These are phyloP conservation scores for Candida smagusa DNA, from an alignment of 1,139 yeast genomes.

Conservation along the genomic window DNA sequence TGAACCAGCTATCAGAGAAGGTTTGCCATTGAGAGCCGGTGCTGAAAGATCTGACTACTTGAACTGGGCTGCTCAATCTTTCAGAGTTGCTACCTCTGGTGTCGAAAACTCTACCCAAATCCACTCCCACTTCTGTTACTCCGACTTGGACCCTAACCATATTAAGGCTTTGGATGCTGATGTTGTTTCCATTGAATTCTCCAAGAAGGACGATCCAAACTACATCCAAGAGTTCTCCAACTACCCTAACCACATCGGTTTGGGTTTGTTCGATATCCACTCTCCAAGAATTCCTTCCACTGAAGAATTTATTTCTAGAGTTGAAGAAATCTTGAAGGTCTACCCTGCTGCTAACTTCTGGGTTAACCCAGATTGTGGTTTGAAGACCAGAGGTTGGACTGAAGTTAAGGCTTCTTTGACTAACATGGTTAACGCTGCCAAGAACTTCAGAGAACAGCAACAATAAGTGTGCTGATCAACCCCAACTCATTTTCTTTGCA, in stretches of 20 bases:
- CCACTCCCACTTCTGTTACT: conserved; percentile 99
- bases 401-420: conserved; percentile 83
- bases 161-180: conserved; percentile 99
- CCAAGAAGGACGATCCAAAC: conserved; percentile 98
- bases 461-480: conserved; percentile 12
- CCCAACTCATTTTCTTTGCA: conserved; percentile 16
- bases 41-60: conserved; percentile 94
- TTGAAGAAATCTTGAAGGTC: conserved; percentile 89
- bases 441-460: conserved; percentile 76
- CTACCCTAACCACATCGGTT: conserved; percentile 99
- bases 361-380: conserved; percentile 99
- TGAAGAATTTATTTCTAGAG: conserved; percentile 92
- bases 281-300: conserved; percentile 99
- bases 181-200: conserved; percentile 98
- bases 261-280: conserved; percentile 98
- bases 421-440: conserved; percentile 99
- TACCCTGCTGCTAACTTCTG: conserved; percentile 98
- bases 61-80: conserved; percentile 98
- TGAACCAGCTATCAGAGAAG: conserved; percentile 99
- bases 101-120: conserved; percentile 93
- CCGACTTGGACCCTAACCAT: conserved; percentile 98
- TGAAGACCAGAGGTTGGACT: conserved; percentile 96
- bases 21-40: conserved; percentile 98
- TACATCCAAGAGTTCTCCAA: conserved; percentile 95
- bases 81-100: conserved; percentile 99